Conservation (phyloP, 495 filamentous ascomycete genomes). For the Penicillium subrubescens region DNA sequence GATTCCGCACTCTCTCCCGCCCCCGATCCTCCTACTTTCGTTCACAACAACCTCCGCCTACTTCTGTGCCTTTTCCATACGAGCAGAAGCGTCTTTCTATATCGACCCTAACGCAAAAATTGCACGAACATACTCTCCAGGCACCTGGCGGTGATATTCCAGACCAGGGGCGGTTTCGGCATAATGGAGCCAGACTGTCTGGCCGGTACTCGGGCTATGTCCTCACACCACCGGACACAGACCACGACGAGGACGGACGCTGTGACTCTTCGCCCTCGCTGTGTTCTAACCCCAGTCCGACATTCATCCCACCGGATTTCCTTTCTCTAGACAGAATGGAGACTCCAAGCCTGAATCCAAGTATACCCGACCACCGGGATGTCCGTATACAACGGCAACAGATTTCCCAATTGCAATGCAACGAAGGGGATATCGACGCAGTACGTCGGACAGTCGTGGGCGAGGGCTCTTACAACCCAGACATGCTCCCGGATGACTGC, state of each 20-base stretch:
- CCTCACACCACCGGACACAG: constrained; percentile 48
- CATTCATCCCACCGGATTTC: constrained; percentile 34
- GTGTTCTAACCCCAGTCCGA: constrained; percentile 40
- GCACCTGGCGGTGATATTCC: constrained; percentile 17
- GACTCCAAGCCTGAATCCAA: constrained; percentile 2
- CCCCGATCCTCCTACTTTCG: constrained; percentile 41
- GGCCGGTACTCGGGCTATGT: constrained; percentile 35
- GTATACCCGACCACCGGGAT: constrained; percentile 16
- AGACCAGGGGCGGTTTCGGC: constrained; percentile 6
- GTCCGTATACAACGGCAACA: constrained; percentile 47
- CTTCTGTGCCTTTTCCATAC: constrained; percentile 49
- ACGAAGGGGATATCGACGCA: constrained; percentile 38
- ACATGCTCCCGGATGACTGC: constrained; percentile 37
- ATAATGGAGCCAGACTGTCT: constrained; percentile 8
- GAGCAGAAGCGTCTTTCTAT: constrained; percentile 47
- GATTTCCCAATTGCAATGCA: constrained; percentile 47
- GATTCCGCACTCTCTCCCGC: constrained; percentile 37
- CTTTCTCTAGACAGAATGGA: constrained; percentile 16
- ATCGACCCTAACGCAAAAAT: constrained; percentile 45
- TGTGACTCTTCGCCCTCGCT: constrained; percentile 30
- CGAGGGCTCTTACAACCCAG: constrained; percentile 20
- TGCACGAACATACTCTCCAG: constrained; percentile 49
- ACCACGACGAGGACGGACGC: constrained; percentile 43
- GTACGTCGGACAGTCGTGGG: constrained; percentile 37
- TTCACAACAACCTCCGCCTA: constrained; percentile 40